These are phyloP conservation scores for Wickerhamiella cacticola DNA, from an alignment of 805 yeast genomes.

Conservation along the genomic window DNA sequence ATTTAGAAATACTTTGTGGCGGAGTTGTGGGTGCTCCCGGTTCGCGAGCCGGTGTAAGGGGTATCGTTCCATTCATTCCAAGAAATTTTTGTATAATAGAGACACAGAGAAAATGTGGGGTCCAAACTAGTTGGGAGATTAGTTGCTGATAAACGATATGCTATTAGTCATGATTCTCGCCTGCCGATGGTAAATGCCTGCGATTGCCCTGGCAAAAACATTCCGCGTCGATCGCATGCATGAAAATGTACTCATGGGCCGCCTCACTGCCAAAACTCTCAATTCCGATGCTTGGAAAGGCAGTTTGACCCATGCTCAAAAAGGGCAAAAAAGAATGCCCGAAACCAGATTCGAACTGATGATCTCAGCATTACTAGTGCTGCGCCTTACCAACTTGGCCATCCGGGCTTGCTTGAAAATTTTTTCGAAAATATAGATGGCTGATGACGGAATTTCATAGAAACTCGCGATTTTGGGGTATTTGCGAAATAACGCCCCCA, in stretches of 20 bases:
- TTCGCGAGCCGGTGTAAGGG: not conserved
- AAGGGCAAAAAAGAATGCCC: conserved; percentile 34
- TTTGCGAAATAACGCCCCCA: not conserved
- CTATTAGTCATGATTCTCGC: not conserved
- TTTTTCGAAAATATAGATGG: not conserved
- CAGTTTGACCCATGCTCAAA: not conserved
- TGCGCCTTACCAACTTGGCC: conserved; percentile 73
- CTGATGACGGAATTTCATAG: not conserved
- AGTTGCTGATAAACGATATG: not conserved
- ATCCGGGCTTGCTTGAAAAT: conserved; percentile 34
- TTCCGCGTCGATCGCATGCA: too few relatives aligned
- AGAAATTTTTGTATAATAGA: too few relatives aligned
- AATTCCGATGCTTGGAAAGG: too few relatives aligned
- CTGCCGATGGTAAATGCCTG: not conserved
- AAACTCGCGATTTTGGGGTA: not conserved
- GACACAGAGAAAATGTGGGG: not conserved
- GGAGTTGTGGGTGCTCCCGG: not conserved
- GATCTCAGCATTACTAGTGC: conserved; percentile 83
- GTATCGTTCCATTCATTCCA: not conserved
- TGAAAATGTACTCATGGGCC: too few relatives aligned
- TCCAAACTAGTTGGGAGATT: not conserved
- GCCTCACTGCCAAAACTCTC: too few relatives aligned
- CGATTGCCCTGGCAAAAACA: not conserved
- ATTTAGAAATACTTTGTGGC: not conserved
- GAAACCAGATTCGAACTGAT: conserved; percentile 68